phyloP scores from a whole-genome alignment of 2,329 filamentous ascomycete species.

The Colletotrichum sp. region DNA sequence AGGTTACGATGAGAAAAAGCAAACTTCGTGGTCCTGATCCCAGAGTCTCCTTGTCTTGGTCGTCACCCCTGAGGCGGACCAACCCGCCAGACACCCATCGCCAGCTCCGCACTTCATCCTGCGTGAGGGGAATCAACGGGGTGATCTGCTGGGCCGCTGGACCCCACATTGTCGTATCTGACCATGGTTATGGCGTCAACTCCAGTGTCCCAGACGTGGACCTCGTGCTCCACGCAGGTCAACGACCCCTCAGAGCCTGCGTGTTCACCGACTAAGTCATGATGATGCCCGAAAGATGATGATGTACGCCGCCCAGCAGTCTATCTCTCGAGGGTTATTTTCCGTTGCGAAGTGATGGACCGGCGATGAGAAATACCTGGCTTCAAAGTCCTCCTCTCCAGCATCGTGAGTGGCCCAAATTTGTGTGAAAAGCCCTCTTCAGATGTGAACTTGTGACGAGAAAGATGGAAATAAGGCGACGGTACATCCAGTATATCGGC shows the following conservation, averaged over 20 bases:
- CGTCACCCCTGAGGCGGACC: not conserved
- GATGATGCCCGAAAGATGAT: not conserved
- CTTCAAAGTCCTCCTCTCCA: not conserved
- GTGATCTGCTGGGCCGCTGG: not conserved
- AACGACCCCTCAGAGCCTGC: not conserved
- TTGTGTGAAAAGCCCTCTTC: not conserved
- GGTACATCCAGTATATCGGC: not conserved
- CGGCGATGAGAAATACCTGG: not conserved
- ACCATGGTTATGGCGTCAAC: slow-evolving; percentile 7
- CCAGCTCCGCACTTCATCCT: slow-evolving; percentile 9
- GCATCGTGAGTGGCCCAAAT: not conserved
- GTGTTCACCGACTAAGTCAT: not conserved
- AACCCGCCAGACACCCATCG: not conserved
- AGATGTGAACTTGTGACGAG: not conserved
- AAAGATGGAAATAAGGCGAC: not conserved
- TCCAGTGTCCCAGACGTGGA: not conserved
- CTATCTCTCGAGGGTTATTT: not conserved
- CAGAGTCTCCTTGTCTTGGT: not conserved
- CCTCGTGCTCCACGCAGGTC: not conserved
- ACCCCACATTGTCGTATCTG: slow-evolving; percentile 7
- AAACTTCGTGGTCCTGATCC: not conserved
- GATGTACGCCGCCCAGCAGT: not conserved
- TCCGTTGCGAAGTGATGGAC: not conserved
- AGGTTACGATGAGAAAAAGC: not conserved
- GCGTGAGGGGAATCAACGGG: not conserved